Percentiles rank a stretch among this genome's conserved stretches.
Conservation (phyloP, 768 basidiomycete species). For the Paxillus rubicundulus region DNA sequence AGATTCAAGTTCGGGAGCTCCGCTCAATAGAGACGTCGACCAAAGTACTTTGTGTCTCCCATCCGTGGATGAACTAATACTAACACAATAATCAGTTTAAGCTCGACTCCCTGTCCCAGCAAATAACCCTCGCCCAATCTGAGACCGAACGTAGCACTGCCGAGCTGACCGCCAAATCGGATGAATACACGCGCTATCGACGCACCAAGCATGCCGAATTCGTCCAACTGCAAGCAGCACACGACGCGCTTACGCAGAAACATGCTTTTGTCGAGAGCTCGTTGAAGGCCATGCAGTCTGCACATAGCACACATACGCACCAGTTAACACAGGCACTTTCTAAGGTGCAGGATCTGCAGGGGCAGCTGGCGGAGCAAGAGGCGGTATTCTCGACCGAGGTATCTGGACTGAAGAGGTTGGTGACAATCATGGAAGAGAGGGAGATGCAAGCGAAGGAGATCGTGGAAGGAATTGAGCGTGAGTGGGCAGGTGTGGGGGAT, state of each 20-base stretch:
- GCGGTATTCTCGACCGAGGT: slow-evolving; percentile 78
- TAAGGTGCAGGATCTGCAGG: slow-evolving; percentile 70
- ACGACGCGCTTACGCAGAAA: slow-evolving; percentile 70
- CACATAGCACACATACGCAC: slow-evolving; percentile 67
- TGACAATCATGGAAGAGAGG: slow-evolving; percentile 82
- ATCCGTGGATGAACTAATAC: neutral
- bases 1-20: slow-evolving; percentile 68
- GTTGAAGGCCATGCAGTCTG: slow-evolving; percentile 69
- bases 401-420: slow-evolving; percentile 67
- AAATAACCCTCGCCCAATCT: slow-evolving; percentile 70
- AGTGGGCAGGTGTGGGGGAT: slow-evolving; percentile 74
- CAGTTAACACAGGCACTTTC: slow-evolving; percentile 77
- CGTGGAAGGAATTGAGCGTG: slow-evolving; percentile 77
- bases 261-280: slow-evolving; percentile 64
- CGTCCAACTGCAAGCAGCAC: slow-evolving; percentile 68
- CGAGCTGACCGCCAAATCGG: slow-evolving; percentile 70
- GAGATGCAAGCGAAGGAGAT: slow-evolving; percentile 82
- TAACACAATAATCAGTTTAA: slow-evolving; percentile 60
- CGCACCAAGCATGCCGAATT: slow-evolving; percentile 79
- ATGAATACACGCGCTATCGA: slow-evolving; percentile 82
- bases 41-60: slow-evolving; percentile 46
- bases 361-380: slow-evolving; percentile 82
- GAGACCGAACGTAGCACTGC: slow-evolving; percentile 71
- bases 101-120: slow-evolving; percentile 78
- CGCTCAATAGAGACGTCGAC: slow-evolving; percentile 74